These are phyloP conservation scores for Amorphotheca resinae DNA, from an alignment of 495 filamentous ascomycete species.

Conservation along the genomic window DNA sequence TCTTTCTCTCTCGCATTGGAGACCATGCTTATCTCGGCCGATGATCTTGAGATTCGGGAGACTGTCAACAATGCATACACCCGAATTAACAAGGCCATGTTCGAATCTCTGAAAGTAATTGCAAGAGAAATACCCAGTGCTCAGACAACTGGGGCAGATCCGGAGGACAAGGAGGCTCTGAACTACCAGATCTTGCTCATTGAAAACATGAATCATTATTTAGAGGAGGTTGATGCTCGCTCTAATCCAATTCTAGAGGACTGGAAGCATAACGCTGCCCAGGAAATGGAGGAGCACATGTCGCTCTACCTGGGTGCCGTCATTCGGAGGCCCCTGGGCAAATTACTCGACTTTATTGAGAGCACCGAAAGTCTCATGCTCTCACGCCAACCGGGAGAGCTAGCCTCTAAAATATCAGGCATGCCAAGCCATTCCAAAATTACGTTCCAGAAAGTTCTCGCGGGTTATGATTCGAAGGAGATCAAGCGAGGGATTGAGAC, in stretches of 20 bases:
- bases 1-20: conserved; percentile 69
- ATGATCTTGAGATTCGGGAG: conserved; percentile 46
- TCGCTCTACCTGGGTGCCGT: conserved; percentile 74
- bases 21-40: conserved; percentile 51
- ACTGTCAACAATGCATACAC: conserved; percentile 79
- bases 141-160: conserved; percentile 44
- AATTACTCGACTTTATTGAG: conserved; percentile 80
- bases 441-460: conserved; percentile 73
- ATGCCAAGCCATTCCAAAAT: conserved; percentile 68
- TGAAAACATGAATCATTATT: conserved; percentile 96
- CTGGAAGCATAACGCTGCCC: conserved; percentile 63
- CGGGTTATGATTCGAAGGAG: conserved; percentile 68
- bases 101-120: conserved; percentile 89
- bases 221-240: conserved; percentile 77
- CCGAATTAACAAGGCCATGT: conserved; percentile 89
- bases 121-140: conserved; percentile 78
- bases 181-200: conserved; percentile 96
- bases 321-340: conserved; percentile 78
- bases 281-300: conserved; percentile 82
- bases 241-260: conserved; percentile 61
- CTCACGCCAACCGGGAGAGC: conserved; percentile 29
- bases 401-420: conserved; percentile 40
- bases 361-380: conserved; percentile 59
- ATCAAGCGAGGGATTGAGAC: conserved; percentile 73
- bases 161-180: conserved; percentile 87